A percentile compares a stretch with the other conserved stretches of the same genome.
phyloP scores from a whole-genome alignment of 2,329 filamentous ascomycete genomes.

The Venturia nashicola region DNA sequence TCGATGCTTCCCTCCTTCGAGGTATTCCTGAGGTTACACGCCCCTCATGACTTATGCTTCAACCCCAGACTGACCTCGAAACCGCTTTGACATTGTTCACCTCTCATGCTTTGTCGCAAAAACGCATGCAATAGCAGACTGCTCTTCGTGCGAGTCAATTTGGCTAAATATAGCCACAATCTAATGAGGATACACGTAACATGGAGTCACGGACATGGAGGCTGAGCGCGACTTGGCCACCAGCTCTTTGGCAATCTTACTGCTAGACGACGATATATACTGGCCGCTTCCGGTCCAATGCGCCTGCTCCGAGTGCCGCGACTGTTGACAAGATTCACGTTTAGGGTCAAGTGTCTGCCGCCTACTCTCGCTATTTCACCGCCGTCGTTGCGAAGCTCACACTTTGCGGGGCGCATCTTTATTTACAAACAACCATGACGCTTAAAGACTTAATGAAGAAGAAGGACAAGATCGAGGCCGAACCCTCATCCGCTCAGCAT shows the following conservation, averaged over 20 bases:
- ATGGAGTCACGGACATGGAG: background rate
- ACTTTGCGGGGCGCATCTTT: background rate
- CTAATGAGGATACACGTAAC: background rate
- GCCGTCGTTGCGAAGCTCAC: background rate
- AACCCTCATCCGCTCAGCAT: constrained; percentile 14
- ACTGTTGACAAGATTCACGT: background rate
- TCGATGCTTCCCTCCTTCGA: no score
- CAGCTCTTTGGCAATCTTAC: background rate
- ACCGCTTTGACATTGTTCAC: background rate
- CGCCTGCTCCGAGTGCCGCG: background rate
- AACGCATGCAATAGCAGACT: background rate
- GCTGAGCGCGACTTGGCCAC: background rate
- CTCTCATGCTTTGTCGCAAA: background rate
- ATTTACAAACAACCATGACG: constrained; percentile 33
- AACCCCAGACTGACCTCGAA: background rate
- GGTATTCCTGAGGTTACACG: no score
- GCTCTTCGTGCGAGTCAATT: background rate
- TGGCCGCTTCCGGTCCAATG: background rate
- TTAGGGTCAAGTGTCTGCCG: background rate
- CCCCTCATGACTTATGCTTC: no score
- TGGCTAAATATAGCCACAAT: constrained; percentile 1
- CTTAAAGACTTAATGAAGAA: constrained; percentile 48
- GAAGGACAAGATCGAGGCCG: constrained; percentile 14
- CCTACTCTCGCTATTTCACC: background rate
- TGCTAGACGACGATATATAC: background rate